Evolutionary conservation across 192 early-diverging fungal species (phyloP).

Genomic region (Powellomyces hirtus): DNA sequence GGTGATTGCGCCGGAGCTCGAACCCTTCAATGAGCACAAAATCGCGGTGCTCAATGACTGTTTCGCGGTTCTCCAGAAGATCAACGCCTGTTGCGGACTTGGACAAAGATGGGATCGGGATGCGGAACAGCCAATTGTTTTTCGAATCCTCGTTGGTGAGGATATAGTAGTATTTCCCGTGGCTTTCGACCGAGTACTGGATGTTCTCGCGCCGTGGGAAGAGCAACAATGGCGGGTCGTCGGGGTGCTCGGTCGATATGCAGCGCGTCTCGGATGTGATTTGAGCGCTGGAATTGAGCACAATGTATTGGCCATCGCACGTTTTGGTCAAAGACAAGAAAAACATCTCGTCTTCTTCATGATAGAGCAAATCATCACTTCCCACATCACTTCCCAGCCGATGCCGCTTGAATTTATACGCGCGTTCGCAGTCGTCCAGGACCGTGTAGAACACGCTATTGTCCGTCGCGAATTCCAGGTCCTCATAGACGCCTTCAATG

Average conservation of each 20-base stretch:
- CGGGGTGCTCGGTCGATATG: constrained; percentile 37
- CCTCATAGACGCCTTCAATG: constrained; percentile 51
- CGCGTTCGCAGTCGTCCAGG: constrained; percentile 51
- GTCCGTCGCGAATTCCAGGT: constrained; percentile 58
- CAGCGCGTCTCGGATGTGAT: constrained; percentile 55
- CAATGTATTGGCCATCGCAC: constrained; percentile 47
- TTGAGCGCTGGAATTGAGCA: constrained; percentile 53
- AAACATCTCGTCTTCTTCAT: constrained; percentile 63
- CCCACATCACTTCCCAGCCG: constrained; percentile 38
- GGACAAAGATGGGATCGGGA: constrained; percentile 18
- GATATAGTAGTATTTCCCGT: constrained; percentile 52
- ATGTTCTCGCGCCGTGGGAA: constrained; percentile 52
- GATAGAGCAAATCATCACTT: constrained; percentile 44
- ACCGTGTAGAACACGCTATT: constrained; percentile 49
- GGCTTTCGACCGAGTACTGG: constrained; percentile 48
- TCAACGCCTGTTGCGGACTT: neutral
- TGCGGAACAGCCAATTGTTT: constrained; percentile 62
- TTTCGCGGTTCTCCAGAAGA: constrained; percentile 36
- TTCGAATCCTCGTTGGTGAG: constrained; percentile 57
- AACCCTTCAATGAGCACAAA: constrained; percentile 62
- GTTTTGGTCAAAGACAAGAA: constrained; percentile 57
- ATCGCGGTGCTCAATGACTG: constrained; percentile 55
- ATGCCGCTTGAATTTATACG: constrained; percentile 52
- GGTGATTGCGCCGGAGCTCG: constrained; percentile 49
- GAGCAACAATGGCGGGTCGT: constrained; percentile 29